phyloP scores from a whole-genome alignment of 169 alveolate genomes.

The Hepatocystis sp. region DNA sequence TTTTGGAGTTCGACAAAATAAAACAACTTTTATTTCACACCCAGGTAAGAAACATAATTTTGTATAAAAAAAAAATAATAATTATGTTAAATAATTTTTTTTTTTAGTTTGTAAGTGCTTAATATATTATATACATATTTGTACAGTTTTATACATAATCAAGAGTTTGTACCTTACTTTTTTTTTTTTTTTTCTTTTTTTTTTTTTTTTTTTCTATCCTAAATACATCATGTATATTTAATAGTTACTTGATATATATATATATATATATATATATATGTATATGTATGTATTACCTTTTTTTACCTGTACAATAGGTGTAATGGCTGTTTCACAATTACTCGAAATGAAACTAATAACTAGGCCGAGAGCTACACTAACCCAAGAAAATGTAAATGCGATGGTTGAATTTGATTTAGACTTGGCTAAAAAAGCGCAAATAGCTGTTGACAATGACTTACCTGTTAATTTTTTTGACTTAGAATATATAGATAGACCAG shows the following conservation, averaged over 20 bases:
- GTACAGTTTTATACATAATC: too few species aligned
- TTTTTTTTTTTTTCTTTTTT: not conserved
- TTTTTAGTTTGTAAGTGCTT: too few species aligned
- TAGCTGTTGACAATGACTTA: slow-evolving; percentile 85
- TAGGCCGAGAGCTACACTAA: slow-evolving; percentile 86
- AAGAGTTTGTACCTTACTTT: too few species aligned
- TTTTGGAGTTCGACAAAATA: slow-evolving; percentile 83
- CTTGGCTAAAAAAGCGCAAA: slow-evolving; percentile 87
- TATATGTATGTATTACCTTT: not conserved
- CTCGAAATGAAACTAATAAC: slow-evolving; percentile 86
- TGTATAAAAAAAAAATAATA: slow-evolving; percentile 2
- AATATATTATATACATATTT: too few species aligned
- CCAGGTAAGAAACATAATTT: slow-evolving; percentile 82
- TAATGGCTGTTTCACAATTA: slow-evolving; percentile 87
- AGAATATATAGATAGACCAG: slow-evolving; percentile 83
- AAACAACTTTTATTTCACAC: slow-evolving; percentile 86
- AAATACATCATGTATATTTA: not conserved
- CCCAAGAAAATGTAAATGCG: slow-evolving; percentile 87
- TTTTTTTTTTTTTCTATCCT: not conserved
- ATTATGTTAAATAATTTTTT: not conserved
- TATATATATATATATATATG: too few species aligned
- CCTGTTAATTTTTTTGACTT: slow-evolving; percentile 84
- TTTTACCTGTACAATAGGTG: slow-evolving; percentile 69
- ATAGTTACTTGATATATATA: too few species aligned
- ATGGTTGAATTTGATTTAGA: slow-evolving; percentile 86